phyloP scores from a whole-genome alignment of 352 stramenopile species.

The Globisporangium orthogonon region DNA sequence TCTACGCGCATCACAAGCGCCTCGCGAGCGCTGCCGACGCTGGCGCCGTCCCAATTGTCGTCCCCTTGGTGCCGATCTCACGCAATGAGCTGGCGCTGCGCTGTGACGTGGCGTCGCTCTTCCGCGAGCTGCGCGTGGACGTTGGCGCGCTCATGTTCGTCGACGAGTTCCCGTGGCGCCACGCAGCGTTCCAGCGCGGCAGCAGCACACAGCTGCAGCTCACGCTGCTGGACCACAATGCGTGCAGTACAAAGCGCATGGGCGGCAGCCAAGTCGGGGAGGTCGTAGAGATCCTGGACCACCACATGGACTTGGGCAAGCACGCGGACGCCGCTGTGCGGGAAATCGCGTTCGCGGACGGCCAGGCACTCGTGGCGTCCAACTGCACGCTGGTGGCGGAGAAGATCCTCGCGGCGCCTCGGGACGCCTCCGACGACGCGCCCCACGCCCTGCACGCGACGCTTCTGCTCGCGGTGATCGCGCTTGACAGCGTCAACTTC shows the following conservation, averaged over 20 bases:
- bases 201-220: conserved; percentile 17
- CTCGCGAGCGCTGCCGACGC: conserved; percentile 4
- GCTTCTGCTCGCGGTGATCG: conserved; percentile 73
- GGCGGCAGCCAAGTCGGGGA: conserved; percentile 18
- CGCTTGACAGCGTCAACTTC: conserved; percentile 77
- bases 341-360: conserved; percentile 66
- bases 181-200: conserved; percentile 9
- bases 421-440: conserved; percentile 1
- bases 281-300: conserved; percentile 72
- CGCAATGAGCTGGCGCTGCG: conserved; percentile 54
- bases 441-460: conserved; percentile 21
- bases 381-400: conserved; percentile 80
- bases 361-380: conserved; percentile 61
- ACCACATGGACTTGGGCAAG: conserved; percentile 61
- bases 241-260: conserved; percentile 56
- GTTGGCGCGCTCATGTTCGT: conserved; percentile 55
- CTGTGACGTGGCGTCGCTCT: conserved; percentile 60
- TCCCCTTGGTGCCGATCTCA: conserved; percentile 62
- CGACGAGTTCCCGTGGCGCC: conserved; percentile 65
- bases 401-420: conserved; percentile 15
- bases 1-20: conserved; percentile 48
- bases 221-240: conserved; percentile 76
- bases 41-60: conserved; percentile 14
- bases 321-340: conserved; percentile 30
- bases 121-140: conserved; percentile 49